Percentiles rank a stretch among this genome's conserved stretches.
Conservation (phyloP, 2,329 filamentous ascomycete species). For the Escovopsis sp. region DNA sequence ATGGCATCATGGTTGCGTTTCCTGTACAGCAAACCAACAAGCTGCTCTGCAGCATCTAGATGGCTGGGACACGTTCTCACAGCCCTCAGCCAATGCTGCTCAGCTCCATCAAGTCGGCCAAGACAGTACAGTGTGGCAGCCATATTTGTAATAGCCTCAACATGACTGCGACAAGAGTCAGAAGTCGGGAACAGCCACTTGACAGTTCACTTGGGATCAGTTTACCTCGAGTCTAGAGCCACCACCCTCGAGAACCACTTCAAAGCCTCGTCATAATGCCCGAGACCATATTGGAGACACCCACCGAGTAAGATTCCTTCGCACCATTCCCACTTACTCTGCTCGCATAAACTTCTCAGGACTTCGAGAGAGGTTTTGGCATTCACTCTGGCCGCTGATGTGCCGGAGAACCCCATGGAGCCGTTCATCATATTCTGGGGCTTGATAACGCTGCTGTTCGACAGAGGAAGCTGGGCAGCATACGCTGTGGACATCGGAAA, state of each 20-base stretch:
- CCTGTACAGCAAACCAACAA: slow-evolving; percentile 76
- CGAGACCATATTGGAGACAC: slow-evolving; percentile 80
- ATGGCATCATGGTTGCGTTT: slow-evolving; percentile 76
- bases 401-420: slow-evolving; percentile 6
- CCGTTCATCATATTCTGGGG: slow-evolving; percentile 7
- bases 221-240: slow-evolving; percentile 39
- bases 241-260: slow-evolving; percentile 58
- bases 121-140: slow-evolving; percentile 80
- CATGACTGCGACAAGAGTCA: slow-evolving; percentile 43
- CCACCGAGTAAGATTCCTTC: slow-evolving; percentile 87
- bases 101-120: slow-evolving; percentile 67
- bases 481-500: too few species aligned
- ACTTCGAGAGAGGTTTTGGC: slow-evolving; percentile 57
- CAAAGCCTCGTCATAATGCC: slow-evolving; percentile 64
- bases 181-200: slow-evolving; percentile 16
- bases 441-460: too few species aligned
- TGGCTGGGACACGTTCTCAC: slow-evolving; percentile 73
- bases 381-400: slow-evolving; percentile 28
- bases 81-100: slow-evolving; percentile 73
- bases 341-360: slow-evolving; percentile 59
- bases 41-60: slow-evolving; percentile 88
- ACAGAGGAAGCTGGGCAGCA: too few species aligned
- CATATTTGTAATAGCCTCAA: slow-evolving; percentile 87
- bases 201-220: slow-evolving; percentile 14
- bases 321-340: slow-evolving; percentile 75